Base-by-base conservation (phyloP, 257 asterid species). In the Solanum paucissectum region DNA sequence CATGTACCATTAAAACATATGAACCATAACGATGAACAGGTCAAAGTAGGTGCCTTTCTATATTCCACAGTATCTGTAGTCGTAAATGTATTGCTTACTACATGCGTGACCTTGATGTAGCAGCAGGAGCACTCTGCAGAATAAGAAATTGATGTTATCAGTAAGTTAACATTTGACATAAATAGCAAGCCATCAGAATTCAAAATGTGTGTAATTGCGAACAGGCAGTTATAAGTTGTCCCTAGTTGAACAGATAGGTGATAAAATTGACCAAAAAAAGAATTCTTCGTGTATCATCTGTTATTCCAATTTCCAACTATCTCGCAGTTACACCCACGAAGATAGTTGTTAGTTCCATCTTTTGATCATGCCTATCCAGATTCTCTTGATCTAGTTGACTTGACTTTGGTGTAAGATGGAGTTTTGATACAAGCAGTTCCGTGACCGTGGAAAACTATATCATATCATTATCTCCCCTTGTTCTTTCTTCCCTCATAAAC, bases 61-160 rank as follows among this genome's bases (percentile, higher is more conserved):
- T 46, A 44, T 71, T 58, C 27, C 76, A 69, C n/a, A 6, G 82
- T 10, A 58, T 58, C 72, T n/a, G 84, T 44, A 40, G 68, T 83
- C 36, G 27, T 12, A 73, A 68, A 16, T 52, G 29, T 6, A 72
- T 32, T 6, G 84, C 83, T 87, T 89, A 96, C 87, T 89, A 96
- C 87, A 96, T 90, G 83, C 98, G 98, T 10, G 99, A 89, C 92
- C 93, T 95, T 66, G 96, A 90, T 36, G 92, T 86, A 27, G 96
- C 86, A 75, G 79, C 92, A 11, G 96, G 95, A 82, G 96, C 98
- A 87, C 99, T 91, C 99, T 96, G 96, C 94, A 92, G 75, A 73
- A 83, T 87, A 89, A 87, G 34, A 76, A 76, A 44, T 73, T 23
- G 62, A 68, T 20, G 74, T 38, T 86, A 37, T 64, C 42, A 55